Conservation (phyloP, 2,329 filamentous ascomycete species). For the Thelonectria blattea region DNA sequence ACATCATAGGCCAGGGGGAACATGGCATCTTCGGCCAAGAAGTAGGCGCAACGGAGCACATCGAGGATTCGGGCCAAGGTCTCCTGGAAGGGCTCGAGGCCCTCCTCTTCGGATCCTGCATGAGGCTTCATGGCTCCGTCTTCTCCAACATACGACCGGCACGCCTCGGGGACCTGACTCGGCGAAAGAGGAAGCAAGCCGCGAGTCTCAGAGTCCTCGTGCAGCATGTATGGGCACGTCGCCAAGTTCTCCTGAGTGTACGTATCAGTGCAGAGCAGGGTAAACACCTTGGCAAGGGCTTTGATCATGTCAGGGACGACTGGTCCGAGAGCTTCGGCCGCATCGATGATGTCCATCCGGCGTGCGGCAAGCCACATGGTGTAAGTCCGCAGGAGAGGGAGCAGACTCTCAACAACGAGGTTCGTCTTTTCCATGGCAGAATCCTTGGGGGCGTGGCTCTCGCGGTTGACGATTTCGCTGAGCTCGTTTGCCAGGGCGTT, state of each 20-base stretch:
- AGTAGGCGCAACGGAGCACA: conserved; percentile 55
- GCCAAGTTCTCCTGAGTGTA: conserved; percentile 48
- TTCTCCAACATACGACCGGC: conserved; percentile 46
- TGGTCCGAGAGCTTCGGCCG: conserved; percentile 51
- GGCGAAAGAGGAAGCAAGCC: conserved; percentile 52
- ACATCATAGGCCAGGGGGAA: conserved; percentile 47
- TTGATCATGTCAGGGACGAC: conserved; percentile 55
- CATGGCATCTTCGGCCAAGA: conserved; percentile 49
- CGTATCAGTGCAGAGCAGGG: conserved; percentile 53
- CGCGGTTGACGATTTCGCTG: conserved; percentile 50
- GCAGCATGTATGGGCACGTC: conserved; percentile 55
- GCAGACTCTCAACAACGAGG: conserved; percentile 48
- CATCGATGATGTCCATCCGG: conserved; percentile 53
- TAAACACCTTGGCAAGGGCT: conserved; percentile 54
- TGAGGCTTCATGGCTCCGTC: conserved; percentile 49
- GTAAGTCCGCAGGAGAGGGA: conserved; percentile 60
- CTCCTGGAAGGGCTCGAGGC: conserved; percentile 44
- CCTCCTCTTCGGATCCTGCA: conserved; percentile 41
- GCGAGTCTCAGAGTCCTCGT: conserved; percentile 56
- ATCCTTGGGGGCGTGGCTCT: conserved; percentile 32
- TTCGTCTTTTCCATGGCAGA: conserved; percentile 42
- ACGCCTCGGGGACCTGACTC: conserved; percentile 46
- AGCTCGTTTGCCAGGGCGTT: conserved; percentile 75
- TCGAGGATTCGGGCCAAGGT: conserved; percentile 56
- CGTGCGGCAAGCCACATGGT: conserved; percentile 59